phyloP scores from a whole-genome alignment of 2,329 filamentous ascomycete species.

The Ophiocordyceps australis region DNA sequence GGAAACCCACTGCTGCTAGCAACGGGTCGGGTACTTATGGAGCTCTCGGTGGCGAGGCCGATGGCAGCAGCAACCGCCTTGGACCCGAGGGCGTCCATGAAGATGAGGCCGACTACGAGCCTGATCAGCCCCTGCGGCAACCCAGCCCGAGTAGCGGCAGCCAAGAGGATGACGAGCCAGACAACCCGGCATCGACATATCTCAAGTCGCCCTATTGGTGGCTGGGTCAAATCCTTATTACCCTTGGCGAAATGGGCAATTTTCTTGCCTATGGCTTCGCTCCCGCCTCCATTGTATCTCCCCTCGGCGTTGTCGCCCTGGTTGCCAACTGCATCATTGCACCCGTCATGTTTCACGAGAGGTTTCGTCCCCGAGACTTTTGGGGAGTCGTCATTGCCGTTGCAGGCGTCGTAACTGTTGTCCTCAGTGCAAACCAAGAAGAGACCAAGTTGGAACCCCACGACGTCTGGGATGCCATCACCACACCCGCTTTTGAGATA shows the following conservation, averaged over 20 bases:
- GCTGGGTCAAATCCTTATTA: slow-evolving; percentile 84
- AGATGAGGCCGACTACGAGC: slow-evolving; percentile 30
- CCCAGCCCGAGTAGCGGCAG: slow-evolving; percentile 14
- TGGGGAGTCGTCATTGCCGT: slow-evolving; percentile 80
- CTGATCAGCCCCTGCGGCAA: slow-evolving; percentile 30
- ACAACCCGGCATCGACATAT: slow-evolving; percentile 46
- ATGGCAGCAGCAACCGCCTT: slow-evolving; percentile 1
- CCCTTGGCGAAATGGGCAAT: slow-evolving; percentile 82
- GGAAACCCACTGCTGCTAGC: slow-evolving; percentile 12
- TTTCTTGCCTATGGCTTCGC: slow-evolving; percentile 96
- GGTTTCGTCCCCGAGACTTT: slow-evolving; percentile 68
- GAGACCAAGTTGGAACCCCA: slow-evolving; percentile 84
- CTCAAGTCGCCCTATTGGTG: slow-evolving; percentile 92
- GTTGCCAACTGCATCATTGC: slow-evolving; percentile 96
- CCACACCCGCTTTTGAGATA: slow-evolving; percentile 73
- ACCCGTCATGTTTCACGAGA: slow-evolving; percentile 82
- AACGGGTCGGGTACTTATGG: neutral
- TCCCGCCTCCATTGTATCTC: slow-evolving; percentile 91
- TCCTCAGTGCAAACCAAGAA: slow-evolving; percentile 74
- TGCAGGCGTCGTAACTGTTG: slow-evolving; percentile 76
- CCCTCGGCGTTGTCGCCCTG: slow-evolving; percentile 87
- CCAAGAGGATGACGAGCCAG: slow-evolving; percentile 6
- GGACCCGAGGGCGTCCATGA: slow-evolving; percentile 5
- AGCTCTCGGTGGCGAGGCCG: slow-evolving; percentile 6
- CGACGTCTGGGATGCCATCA: slow-evolving; percentile 80